Base-by-base conservation (phyloP, 2,329 filamentous ascomycete species). In the Paecilomyces niveus region DNA sequence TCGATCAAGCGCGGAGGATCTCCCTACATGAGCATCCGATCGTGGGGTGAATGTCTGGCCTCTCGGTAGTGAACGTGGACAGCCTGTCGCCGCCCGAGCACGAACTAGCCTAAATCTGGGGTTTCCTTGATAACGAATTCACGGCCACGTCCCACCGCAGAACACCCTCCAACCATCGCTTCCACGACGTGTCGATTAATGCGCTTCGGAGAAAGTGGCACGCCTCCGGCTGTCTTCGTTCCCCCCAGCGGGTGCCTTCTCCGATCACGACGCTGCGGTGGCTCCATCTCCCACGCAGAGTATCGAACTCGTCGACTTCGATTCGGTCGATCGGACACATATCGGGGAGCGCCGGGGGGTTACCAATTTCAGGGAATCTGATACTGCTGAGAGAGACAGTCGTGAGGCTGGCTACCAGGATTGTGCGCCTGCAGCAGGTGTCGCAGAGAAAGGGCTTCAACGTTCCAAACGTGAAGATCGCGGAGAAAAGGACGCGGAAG, bases 221-320 rank as follows among this genome's bases (percentile, higher is more conserved):
- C 50, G 22, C 50, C 21, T 29, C 50, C 15, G 50, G 50, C 50
- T 52, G 50, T n/a, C 50, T 52, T 26, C 50, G 10, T 29, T 62
- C 50, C 21, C 50, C 50, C 15, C 50, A 18, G 50, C 22, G 50
- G 50, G 50, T 52, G 50, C 22, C 11, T 26, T 29, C 13, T 52
- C 50, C 50, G 22, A 52, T 29, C 50, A 29, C 54, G 50, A 59
- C 49, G 58, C 60, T 61, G 68, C 62, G 57, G 66, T 65, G 68
- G 64, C 65, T 64, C 58, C 62, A 54, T 58, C 64, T 56, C 51
- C 61, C 56, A 63, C 53, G 39, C 64, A 69, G 61, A 68, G 65
- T 56, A 69, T 74, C 59, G 72, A 75, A 61, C 72, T 74, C 58
- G 66, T 64, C 63, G 62, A 70, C 51, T 64, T 68, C 60, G 54